Conservation (phyloP, 805 yeast genomes). For the Metschnikowia lochheadii region DNA sequence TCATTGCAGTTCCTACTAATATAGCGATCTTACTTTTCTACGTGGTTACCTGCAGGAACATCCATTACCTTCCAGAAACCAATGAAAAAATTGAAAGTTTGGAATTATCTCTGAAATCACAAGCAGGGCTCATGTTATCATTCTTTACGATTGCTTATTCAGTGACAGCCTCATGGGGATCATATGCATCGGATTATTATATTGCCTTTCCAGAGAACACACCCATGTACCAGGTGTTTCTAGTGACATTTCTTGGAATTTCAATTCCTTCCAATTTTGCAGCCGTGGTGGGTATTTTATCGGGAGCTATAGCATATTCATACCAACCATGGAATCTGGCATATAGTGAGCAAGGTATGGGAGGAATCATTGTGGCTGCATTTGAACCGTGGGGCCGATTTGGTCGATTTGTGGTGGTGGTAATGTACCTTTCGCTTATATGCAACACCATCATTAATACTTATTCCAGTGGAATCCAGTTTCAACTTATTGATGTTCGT, state of each 20-base stretch:
- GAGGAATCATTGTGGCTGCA: slow-evolving; percentile 29
- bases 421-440: slow-evolving; percentile 30
- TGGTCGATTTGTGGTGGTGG: slow-evolving; percentile 31
- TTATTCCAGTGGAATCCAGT: slow-evolving; percentile 33
- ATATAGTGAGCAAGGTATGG: slow-evolving; percentile 27
- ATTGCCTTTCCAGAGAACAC: slow-evolving; percentile 30
- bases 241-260: slow-evolving; percentile 26
- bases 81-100: slow-evolving; percentile 8
- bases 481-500: slow-evolving; percentile 28
- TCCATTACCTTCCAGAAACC: slow-evolving; percentile 12
- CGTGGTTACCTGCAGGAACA: slow-evolving; percentile 27
- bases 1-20: slow-evolving; percentile 28
- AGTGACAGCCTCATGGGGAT: slow-evolving; percentile 35
- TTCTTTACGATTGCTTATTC: slow-evolving; percentile 35
- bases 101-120: slow-evolving; percentile 12
- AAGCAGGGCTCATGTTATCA: slow-evolving; percentile 32
- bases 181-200: slow-evolving; percentile 34
- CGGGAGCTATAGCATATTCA: slow-evolving; percentile 31
- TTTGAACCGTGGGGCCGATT: slow-evolving; percentile 36
- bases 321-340: slow-evolving; percentile 32
- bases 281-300: slow-evolving; percentile 27
- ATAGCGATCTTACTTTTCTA: slow-evolving; percentile 29
- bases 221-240: slow-evolving; percentile 22
- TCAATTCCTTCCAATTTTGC: slow-evolving; percentile 34
- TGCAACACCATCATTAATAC: slow-evolving; percentile 37